These are phyloP conservation scores for Solanum pennellii DNA, from an alignment of 257 asterid genomes.

Conservation along the genomic window DNA sequence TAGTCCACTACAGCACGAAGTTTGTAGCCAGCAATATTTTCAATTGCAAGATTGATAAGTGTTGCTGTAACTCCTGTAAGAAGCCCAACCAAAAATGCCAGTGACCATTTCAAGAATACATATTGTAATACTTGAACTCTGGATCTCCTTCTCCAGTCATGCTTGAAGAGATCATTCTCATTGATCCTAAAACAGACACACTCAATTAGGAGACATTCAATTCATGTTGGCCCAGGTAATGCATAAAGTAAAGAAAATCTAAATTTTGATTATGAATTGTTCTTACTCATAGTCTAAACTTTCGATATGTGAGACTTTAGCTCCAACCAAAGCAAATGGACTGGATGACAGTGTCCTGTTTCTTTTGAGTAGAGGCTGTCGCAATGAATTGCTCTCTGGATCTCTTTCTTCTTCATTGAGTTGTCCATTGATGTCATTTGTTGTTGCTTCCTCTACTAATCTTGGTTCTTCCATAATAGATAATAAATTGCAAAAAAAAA, in stretches of 20 bases:
- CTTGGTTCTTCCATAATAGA: slow-evolving; percentile 21
- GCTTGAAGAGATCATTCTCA: slow-evolving; percentile 93
- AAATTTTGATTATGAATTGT: background rate
- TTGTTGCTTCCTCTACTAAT: slow-evolving; percentile 10
- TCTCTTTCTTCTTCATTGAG: slow-evolving; percentile 33
- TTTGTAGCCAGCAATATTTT: slow-evolving; percentile 89
- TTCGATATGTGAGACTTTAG: slow-evolving; percentile 77
- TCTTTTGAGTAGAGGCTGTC: slow-evolving; percentile 57
- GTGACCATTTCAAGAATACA: slow-evolving; percentile 62
- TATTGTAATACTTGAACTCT: slow-evolving; percentile 66
- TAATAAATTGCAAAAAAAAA: background rate
- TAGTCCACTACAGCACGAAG: slow-evolving; percentile 50
- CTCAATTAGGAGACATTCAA: background rate
- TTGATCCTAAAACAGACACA: slow-evolving; percentile 46
- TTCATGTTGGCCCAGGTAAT: background rate
- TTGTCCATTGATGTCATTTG: background rate
- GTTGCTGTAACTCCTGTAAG: slow-evolving; percentile 85
- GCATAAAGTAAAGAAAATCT: background rate
- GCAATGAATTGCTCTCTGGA: slow-evolving; percentile 57
- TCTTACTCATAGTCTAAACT: slow-evolving; percentile 94
- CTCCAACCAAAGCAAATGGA: slow-evolving; percentile 73
- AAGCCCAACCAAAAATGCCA: slow-evolving; percentile 82
- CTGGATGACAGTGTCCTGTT: slow-evolving; percentile 47
- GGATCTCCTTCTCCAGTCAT: slow-evolving; percentile 95
- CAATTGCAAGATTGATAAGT: slow-evolving; percentile 78